phyloP scores from a whole-genome alignment of 2,329 filamentous ascomycete genomes.

The Cladophialophora psammophila region DNA sequence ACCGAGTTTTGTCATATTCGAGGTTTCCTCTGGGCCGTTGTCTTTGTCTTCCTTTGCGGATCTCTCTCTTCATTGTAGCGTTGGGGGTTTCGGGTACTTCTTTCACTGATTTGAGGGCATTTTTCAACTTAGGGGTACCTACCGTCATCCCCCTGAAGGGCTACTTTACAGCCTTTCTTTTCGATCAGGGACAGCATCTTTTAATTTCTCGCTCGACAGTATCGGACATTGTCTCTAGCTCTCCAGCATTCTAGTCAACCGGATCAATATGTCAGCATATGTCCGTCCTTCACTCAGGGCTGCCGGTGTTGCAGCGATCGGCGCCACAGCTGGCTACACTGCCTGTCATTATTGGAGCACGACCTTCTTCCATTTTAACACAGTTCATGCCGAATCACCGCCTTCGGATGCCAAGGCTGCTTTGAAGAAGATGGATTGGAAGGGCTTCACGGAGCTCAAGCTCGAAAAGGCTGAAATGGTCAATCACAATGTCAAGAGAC shows the following conservation, averaged over 20 bases:
- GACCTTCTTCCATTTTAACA: constrained; percentile 33
- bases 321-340: constrained; percentile 32
- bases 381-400: constrained; percentile 39
- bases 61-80: background rate
- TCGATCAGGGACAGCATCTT: background rate
- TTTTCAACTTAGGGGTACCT: constrained; percentile 1
- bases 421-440: constrained; percentile 41
- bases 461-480: constrained; percentile 61
- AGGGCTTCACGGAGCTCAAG: constrained; percentile 56
- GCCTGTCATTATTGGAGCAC: constrained; percentile 35
- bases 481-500: constrained; percentile 66
- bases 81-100: background rate
- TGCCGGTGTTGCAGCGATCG: constrained; percentile 29
- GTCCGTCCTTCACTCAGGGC: constrained; percentile 28
- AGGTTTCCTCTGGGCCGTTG: constrained; percentile 2
- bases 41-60: background rate
- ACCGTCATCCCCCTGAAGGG: background rate
- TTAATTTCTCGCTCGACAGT: background rate
- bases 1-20: background rate
- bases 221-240: background rate
- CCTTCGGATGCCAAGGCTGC: constrained; percentile 39
- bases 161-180: constrained; percentile 1
- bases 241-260: background rate
- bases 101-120: background rate
- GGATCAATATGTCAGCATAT: constrained; percentile 29